Evolutionary conservation across 2,329 filamentous ascomycete species (phyloP).

Genomic region (Fusarium buxicola): DNA sequence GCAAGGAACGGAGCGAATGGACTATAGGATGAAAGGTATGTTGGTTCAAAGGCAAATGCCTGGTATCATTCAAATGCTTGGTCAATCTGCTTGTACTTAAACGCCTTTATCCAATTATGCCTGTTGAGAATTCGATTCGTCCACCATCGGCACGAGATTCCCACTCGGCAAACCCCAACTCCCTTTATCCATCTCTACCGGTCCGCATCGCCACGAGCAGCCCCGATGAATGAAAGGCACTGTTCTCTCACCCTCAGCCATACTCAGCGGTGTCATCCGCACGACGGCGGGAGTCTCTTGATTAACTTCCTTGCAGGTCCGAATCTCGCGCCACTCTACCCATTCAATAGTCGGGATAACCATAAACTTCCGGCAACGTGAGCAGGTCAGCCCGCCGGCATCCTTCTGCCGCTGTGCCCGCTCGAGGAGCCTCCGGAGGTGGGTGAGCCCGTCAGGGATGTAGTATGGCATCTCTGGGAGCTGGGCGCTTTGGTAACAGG

Average conservation of each 20-base stretch:
- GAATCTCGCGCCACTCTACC: slow-evolving; percentile 70
- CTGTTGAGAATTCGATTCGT: slow-evolving; percentile 7
- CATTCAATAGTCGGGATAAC: slow-evolving; percentile 67
- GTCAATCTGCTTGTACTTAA: slow-evolving; percentile 29
- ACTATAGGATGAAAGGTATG: neutral
- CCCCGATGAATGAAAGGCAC: slow-evolving; percentile 62
- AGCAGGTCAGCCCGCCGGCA: slow-evolving; percentile 63
- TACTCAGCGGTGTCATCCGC: slow-evolving; percentile 45
- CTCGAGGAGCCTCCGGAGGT: slow-evolving; percentile 56
- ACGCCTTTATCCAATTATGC: slow-evolving; percentile 22
- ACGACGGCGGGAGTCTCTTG: slow-evolving; percentile 17
- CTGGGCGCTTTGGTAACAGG: slow-evolving; percentile 58
- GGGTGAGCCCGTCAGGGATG: slow-evolving; percentile 56
- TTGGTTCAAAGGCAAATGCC: slow-evolving; percentile 2
- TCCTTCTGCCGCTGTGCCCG: slow-evolving; percentile 57
- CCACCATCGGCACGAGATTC: slow-evolving; percentile 22
- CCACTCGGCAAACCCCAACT: slow-evolving; percentile 41
- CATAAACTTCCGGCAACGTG: slow-evolving; percentile 61
- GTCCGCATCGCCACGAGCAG: slow-evolving; percentile 64
- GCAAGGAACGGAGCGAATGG: too few species aligned
- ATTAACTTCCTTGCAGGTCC: slow-evolving; percentile 29
- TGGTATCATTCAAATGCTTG: slow-evolving; percentile 25
- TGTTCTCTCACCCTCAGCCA: slow-evolving; percentile 50
- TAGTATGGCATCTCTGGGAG: slow-evolving; percentile 57
- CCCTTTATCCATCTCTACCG: slow-evolving; percentile 34